Evolutionary conservation across 805 yeast genomes (phyloP).

Genomic region (Pichia phayaonensis): DNA sequence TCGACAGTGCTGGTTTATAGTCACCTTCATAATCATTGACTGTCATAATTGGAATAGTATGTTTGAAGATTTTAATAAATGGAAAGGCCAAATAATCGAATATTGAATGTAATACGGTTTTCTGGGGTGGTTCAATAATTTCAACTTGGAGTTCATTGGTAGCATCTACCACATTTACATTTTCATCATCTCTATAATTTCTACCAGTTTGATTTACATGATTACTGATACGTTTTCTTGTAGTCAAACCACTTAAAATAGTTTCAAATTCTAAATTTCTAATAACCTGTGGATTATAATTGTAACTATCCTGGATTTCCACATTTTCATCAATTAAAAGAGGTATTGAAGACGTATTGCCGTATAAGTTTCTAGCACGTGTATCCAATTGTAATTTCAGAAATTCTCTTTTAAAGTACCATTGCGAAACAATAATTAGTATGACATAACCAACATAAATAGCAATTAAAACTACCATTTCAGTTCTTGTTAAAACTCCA

Average conservation of each 20-base stretch:
- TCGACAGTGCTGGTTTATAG: constrained; percentile 15
- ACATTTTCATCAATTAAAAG: constrained; percentile 16
- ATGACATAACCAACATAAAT: constrained; percentile 57
- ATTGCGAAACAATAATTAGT: constrained; percentile 39
- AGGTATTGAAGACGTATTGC: constrained; percentile 13
- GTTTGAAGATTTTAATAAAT: constrained; percentile 13
- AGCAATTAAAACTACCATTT: constrained; percentile 47
- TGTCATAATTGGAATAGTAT: constrained; percentile 21
- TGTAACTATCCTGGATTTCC: constrained; percentile 25
- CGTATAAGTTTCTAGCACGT: constrained; percentile 25
- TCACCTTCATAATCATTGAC: constrained; percentile 16
- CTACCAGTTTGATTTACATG: constrained; percentile 7
- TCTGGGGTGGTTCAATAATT: constrained; percentile 1
- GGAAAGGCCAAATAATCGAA: constrained; percentile 16
- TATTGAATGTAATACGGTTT: constrained; percentile 2
- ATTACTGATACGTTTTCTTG: constrained; percentile 15
- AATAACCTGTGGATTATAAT: constrained; percentile 24
- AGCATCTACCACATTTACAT: not conserved
- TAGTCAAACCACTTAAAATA: constrained; percentile 19
- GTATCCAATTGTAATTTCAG: constrained; percentile 14
- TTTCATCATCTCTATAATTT: constrained; percentile 11
- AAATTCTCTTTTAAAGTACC: constrained; percentile 18
- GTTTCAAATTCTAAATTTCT: constrained; percentile 24
- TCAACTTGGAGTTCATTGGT: constrained; percentile 5
- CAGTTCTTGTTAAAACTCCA: constrained; percentile 44